These are phyloP conservation scores for Antrodiella citrinella DNA, from an alignment of 768 basidiomycete species.

Conservation along the genomic window DNA sequence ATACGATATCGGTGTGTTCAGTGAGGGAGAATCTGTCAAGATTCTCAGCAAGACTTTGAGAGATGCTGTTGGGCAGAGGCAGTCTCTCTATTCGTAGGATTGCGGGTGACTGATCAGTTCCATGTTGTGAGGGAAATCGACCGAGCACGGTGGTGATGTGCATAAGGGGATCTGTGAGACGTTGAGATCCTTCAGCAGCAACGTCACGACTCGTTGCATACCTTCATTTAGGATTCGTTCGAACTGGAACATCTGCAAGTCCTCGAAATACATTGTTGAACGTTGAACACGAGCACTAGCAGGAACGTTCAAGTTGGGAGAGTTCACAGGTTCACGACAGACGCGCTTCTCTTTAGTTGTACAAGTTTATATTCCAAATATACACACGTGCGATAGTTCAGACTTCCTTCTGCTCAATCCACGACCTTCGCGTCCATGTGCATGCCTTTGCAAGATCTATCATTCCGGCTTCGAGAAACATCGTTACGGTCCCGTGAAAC, in stretches of 20 bases:
- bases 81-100: constrained; percentile 78
- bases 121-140: constrained; percentile 34
- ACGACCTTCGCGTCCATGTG: background rate
- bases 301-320: too few relatives aligned
- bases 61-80: constrained; percentile 42
- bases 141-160: constrained; percentile 66
- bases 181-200: background rate
- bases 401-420: too few relatives aligned
- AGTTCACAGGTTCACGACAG: too few relatives aligned
- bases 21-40: constrained; percentile 39
- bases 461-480: background rate
- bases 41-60: constrained; percentile 27
- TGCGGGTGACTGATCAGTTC: constrained; percentile 25
- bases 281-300: too few relatives aligned
- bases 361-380: too few relatives aligned
- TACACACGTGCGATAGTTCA: too few relatives aligned
- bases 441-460: background rate
- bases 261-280: background rate
- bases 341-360: too few relatives aligned
- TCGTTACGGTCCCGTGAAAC: background rate
- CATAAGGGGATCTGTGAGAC: constrained; percentile 42
- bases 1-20: constrained; percentile 61
- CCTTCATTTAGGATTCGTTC: constrained; percentile 51
- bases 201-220: constrained; percentile 2
- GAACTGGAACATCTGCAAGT: constrained; percentile 19